Conservation (phyloP, 129 eudicot genomes). For the Helianthus tuberosus region DNA sequence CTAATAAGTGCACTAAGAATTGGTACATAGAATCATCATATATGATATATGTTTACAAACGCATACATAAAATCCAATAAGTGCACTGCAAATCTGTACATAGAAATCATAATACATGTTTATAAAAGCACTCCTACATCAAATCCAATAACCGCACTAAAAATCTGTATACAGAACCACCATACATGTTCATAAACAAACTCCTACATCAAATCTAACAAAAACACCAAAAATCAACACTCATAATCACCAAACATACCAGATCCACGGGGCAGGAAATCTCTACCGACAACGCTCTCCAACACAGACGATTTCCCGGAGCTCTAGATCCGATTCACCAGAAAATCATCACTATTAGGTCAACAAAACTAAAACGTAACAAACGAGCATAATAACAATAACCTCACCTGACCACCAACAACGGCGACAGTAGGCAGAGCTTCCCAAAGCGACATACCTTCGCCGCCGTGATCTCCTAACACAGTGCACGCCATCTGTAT, state of each 20-base stretch:
- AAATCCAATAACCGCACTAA: no score
- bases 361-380: background rate
- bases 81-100: background rate
- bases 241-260: constrained; percentile 40
- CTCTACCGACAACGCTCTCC: constrained; percentile 97
- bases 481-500: constrained; percentile 95
- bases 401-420: constrained; percentile 94
- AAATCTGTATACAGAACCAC: no score
- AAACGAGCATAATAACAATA: background rate
- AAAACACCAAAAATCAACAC: background rate
- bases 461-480: constrained; percentile 97
- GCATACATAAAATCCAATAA: background rate
- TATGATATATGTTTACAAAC: background rate
- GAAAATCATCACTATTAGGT: background rate
- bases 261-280: constrained; percentile 99
- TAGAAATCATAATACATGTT: background rate
- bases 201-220: background rate
- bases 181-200: background rate
- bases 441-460: constrained; percentile 98
- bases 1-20: constrained; percentile 2
- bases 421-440: constrained; percentile 99
- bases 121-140: no score
- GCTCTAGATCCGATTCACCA: constrained; percentile 46
- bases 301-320: constrained; percentile 96
- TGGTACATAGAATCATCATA: background rate